phyloP scores from a whole-genome alignment of 2,329 filamentous ascomycete genomes.

The Gyromitra esculenta region DNA sequence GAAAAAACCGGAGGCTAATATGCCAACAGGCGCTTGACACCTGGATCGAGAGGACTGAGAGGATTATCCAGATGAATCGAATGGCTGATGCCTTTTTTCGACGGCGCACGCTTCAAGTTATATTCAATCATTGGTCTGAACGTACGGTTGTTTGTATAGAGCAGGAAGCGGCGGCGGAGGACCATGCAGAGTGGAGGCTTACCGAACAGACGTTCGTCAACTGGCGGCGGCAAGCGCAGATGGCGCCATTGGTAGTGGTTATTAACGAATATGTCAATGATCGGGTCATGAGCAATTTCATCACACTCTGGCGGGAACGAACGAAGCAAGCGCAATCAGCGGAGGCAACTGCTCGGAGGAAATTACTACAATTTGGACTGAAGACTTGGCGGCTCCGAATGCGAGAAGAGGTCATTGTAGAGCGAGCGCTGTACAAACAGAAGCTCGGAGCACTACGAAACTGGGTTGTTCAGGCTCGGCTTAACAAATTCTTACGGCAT shows the following conservation, averaged over 20 bases:
- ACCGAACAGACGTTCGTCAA: slow-evolving; percentile 39
- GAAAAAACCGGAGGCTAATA: slow-evolving; percentile 29
- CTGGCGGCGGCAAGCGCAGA: slow-evolving; percentile 47
- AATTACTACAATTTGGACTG: slow-evolving; percentile 15
- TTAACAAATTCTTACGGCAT: slow-evolving; percentile 22
- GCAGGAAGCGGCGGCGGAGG: slow-evolving; percentile 39
- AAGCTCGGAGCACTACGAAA: slow-evolving; percentile 17
- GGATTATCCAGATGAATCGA: slow-evolving; percentile 44
- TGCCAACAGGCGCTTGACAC: slow-evolving; percentile 26
- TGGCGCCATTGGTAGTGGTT: slow-evolving; percentile 35
- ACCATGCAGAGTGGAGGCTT: slow-evolving; percentile 51
- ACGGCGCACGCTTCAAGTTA: slow-evolving; percentile 34
- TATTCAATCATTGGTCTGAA: slow-evolving; percentile 51
- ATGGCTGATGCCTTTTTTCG: slow-evolving; percentile 47
- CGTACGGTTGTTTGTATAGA: slow-evolving; percentile 50
- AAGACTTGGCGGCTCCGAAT: slow-evolving; percentile 47
- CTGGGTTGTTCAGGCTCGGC: slow-evolving; percentile 45
- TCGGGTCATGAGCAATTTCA: slow-evolving; percentile 33
- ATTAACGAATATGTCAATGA: slow-evolving; percentile 43
- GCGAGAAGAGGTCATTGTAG: slow-evolving; percentile 33
- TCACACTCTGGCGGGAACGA: slow-evolving; percentile 42
- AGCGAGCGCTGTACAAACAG: slow-evolving; percentile 22
- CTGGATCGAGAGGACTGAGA: slow-evolving; percentile 49
- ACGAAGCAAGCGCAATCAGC: slow-evolving; percentile 33
- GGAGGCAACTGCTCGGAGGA: not conserved